Conservation (phyloP, 805 yeast genomes). For the Wickerhamomyces mucosus region DNA sequence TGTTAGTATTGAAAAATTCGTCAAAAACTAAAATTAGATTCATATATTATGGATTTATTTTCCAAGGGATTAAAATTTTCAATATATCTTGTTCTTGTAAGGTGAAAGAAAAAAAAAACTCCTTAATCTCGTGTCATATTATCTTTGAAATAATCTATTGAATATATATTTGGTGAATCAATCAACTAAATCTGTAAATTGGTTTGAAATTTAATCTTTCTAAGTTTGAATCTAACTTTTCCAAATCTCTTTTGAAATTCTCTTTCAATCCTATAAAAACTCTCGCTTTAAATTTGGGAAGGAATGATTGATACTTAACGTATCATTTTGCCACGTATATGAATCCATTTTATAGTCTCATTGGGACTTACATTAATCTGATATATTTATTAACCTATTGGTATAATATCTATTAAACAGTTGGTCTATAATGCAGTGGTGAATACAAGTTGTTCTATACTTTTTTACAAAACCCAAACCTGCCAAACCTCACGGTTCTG, state of each 20-base stretch:
- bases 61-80: neutral
- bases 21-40: neutral
- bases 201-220: neutral
- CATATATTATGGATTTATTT: neutral
- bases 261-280: no score
- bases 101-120: no score
- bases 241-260: neutral
- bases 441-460: conserved; percentile 2
- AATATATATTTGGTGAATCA: no score
- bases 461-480: conserved; percentile 2
- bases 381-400: conserved; percentile 11
- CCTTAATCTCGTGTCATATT: neutral
- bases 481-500: neutral
- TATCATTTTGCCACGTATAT: neutral
- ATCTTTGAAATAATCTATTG: no score
- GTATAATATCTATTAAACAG: conserved; percentile 1
- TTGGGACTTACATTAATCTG: conserved; percentile 17
- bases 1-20: conserved; percentile 13
- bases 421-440: no score
- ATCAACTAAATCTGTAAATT: neutral
- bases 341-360: neutral
- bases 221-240: neutral
- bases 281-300: no score
- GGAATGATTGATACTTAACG: neutral
- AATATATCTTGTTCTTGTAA: neutral